A percentile compares a stretch with the other conserved stretches of the same genome.
Conservation (phyloP, 78 protist species). For the Speleostelium caveatum region DNA sequence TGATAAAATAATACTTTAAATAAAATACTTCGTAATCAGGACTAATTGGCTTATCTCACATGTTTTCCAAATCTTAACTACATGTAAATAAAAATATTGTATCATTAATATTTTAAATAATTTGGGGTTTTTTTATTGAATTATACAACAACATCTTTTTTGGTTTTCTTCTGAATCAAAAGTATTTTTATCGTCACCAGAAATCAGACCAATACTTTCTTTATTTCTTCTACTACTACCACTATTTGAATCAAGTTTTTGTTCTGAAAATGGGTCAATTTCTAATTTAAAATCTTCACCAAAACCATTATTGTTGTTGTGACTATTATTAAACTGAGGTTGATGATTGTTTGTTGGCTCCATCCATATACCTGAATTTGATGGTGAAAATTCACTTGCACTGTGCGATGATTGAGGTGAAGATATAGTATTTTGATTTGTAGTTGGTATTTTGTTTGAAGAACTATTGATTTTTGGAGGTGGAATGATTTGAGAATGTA, state of each 20-base stretch:
- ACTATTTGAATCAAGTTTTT: too few relatives aligned
- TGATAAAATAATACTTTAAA: too few relatives aligned
- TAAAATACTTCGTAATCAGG: too few relatives aligned
- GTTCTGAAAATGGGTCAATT: too few relatives aligned
- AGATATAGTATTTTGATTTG: not conserved
- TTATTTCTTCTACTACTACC: not conserved
- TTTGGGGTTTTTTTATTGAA: constrained; percentile 57
- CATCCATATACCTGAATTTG: not conserved
- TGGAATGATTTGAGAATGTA: not conserved
- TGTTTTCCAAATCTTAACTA: too few relatives aligned
- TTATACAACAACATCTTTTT: constrained; percentile 66
- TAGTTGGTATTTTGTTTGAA: not conserved
- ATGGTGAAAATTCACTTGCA: not conserved
- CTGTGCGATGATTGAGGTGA: not conserved
- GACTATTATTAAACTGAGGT: not conserved
- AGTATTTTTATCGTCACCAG: constrained; percentile 49
- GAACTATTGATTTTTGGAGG: not conserved
- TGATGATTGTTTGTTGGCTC: not conserved
- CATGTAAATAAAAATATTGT: too few relatives aligned
- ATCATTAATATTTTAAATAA: too few relatives aligned
- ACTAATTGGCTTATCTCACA: too few relatives aligned
- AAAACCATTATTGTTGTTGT: constrained; percentile 1
- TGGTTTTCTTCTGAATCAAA: constrained; percentile 7
- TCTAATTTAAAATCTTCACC: too few relatives aligned
- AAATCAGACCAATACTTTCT: constrained; percentile 12